Percentiles rank a stretch among this genome's conserved stretches.
Conservation (phyloP, 2,329 filamentous ascomycete species). For the Nakataea oryzae region DNA sequence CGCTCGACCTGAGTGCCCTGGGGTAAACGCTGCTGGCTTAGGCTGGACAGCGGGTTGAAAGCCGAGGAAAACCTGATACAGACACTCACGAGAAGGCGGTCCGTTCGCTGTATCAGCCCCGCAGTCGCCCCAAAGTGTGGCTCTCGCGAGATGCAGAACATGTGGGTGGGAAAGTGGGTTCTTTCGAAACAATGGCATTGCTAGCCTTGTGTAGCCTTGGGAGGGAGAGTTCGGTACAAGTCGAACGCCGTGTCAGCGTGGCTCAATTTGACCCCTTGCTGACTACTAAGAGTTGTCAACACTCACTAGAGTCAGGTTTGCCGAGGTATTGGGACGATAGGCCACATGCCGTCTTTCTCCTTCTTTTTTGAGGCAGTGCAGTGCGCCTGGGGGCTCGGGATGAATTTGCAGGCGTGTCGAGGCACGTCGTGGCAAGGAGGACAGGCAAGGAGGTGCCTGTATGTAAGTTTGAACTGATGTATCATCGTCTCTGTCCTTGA, state of each 20-base stretch:
- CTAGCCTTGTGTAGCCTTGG: neutral
- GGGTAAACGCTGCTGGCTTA: neutral
- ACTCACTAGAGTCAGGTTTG: neutral
- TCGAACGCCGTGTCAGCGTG: neutral
- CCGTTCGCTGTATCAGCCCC: neutral
- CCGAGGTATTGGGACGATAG: neutral
- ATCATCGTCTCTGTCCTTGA: neutral
- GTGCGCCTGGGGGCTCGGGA: neutral
- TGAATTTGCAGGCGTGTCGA: neutral
- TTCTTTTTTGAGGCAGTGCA: neutral
- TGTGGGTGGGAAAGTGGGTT: neutral
- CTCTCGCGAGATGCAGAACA: neutral
- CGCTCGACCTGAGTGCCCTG: slow-evolving; percentile 64
- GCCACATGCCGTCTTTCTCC: neutral
- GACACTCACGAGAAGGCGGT: neutral
- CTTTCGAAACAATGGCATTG: neutral
- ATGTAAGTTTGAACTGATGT: neutral
- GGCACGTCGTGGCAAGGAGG: neutral
- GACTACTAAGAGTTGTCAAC: neutral
- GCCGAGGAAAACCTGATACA: neutral
- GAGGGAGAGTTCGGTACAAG: neutral
- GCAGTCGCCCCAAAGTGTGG: neutral
- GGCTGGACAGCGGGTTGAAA: neutral
- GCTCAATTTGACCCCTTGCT: neutral
- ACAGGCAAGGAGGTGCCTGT: neutral